phyloP scores from a whole-genome alignment of 805 yeast genomes.

The Komagataella phaffii region DNA sequence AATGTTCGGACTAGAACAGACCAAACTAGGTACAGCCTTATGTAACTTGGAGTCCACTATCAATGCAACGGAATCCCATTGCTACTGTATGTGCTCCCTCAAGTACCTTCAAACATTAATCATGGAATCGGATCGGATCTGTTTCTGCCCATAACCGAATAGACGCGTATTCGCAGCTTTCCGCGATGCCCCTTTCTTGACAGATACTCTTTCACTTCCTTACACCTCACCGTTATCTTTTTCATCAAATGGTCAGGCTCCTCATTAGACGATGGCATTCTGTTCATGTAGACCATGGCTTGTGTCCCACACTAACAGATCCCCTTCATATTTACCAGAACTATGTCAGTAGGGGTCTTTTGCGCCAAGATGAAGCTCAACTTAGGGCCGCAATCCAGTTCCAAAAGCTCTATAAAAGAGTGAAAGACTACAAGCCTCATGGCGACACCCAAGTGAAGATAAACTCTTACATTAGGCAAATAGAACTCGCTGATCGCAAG shows the following conservation, averaged over 20 bases:
- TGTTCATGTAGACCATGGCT: not conserved
- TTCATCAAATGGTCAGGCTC: not conserved
- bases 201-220: not conserved
- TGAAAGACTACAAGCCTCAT: slow-evolving; percentile 47
- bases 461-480: slow-evolving; percentile 20
- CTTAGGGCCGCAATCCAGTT: slow-evolving; percentile 49
- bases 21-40: not conserved
- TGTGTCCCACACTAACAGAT: slow-evolving; percentile 30
- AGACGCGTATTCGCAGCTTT: not conserved
- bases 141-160: not conserved
- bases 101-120: no score
- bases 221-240: not conserved
- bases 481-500: slow-evolving; percentile 9
- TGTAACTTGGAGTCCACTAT: no score
- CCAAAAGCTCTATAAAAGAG: slow-evolving; percentile 43
- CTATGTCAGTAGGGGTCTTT: slow-evolving; percentile 34
- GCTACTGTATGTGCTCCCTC: not conserved
- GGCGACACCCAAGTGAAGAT: slow-evolving; percentile 29
- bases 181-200: not conserved
- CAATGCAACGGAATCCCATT: not conserved
- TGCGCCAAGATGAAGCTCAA: slow-evolving; percentile 45
- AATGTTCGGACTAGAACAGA: not conserved
- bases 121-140: not conserved
- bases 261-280: not conserved
- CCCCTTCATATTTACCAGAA: slow-evolving; percentile 45